Evolutionary conservation across 371 early-diverging fungal genomes (phyloP), one percentile per base, ranked within the genome.

Genomic region (Sporodiniella umbellata): DNA sequence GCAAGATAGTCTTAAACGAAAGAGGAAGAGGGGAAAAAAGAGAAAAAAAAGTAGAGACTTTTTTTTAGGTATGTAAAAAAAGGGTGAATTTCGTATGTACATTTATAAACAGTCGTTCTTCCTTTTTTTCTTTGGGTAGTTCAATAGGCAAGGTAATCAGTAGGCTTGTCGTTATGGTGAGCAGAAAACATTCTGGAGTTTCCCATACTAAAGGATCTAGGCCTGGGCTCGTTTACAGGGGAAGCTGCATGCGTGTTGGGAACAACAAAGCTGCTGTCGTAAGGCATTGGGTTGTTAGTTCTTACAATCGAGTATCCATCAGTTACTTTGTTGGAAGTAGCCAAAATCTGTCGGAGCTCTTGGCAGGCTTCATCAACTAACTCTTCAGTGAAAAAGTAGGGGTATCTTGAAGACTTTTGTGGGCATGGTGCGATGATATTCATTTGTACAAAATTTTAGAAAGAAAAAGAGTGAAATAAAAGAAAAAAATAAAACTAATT

Each of bases 181-280:
- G 21, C 21, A 40, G 21, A 31, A 23, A 42, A 50, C 24, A 47
- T 48, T 51, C 58, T 53, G 23, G 57, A 51, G n/a, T 57, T 57
- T n/a, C 55, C 55, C 19, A 62, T 54, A 39, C 63, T 62, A 33
- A 57, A 62, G 7, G 63, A 62, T 58, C 63, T 57, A 7, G 58
- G 63, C 33, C 63, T 58, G 28, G 19, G 17, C n/a, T 53, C 42
- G 12, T 37, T 45, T 18, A 54, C 51, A 42, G 50, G 44, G 3
- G 42, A 19, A 43, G 47, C 48, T 30, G 48, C 35, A 7, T 48
- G 48, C 18, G 42, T 40, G 18, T 58, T 37, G 39, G 50, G 30
- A 46, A 58, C 53, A 24, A 57, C 17, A 51, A 63, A 64, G 24
- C 60, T 51, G 25, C 47, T 52, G 37, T 64, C 65, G 21, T 64